Percentiles rank a stretch among this genome's conserved stretches.
Evolutionary conservation across 495 filamentous ascomycete genomes (phyloP).

Genomic region (Articulospora tetracladia): DNA sequence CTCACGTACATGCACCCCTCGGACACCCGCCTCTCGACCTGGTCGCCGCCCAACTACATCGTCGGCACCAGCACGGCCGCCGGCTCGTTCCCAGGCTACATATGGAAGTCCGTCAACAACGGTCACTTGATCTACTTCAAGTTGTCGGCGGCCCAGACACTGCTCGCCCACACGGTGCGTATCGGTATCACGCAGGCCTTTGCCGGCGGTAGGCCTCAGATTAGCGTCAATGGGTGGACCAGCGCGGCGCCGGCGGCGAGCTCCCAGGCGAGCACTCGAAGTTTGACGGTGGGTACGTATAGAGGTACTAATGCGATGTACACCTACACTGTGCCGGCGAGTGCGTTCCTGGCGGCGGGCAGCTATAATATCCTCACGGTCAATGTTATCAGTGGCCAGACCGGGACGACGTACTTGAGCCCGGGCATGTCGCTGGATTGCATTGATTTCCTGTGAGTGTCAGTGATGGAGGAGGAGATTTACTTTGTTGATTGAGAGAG

Average conservation of each 20-base stretch:
- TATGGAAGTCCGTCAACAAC: conserved; percentile 1
- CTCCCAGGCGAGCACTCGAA: background rate
- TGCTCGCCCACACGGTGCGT: background rate
- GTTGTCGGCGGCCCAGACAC: background rate
- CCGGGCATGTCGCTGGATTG: background rate
- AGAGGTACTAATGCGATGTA: background rate
- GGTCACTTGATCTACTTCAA: conserved; percentile 1
- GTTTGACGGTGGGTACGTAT: background rate
- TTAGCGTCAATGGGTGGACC: background rate
- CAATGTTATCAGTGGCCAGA: background rate
- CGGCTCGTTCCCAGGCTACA: background rate
- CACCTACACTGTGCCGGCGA: background rate
- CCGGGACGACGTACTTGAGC: background rate
- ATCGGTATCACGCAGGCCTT: background rate
- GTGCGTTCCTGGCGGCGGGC: background rate
- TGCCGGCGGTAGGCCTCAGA: background rate
- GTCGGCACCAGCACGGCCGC: background rate
- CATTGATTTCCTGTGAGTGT: conserved; percentile 1
- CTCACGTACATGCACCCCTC: background rate
- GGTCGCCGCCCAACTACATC: background rate
- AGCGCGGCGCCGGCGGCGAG: background rate
- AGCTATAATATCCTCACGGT: background rate
- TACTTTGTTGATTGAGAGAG: too few relatives aligned
- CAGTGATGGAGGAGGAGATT: too few relatives aligned
- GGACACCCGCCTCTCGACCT: background rate